These are phyloP conservation scores for Geotrichum aggregatum DNA, from an alignment of 1,139 yeast genomes.

Conservation along the genomic window DNA sequence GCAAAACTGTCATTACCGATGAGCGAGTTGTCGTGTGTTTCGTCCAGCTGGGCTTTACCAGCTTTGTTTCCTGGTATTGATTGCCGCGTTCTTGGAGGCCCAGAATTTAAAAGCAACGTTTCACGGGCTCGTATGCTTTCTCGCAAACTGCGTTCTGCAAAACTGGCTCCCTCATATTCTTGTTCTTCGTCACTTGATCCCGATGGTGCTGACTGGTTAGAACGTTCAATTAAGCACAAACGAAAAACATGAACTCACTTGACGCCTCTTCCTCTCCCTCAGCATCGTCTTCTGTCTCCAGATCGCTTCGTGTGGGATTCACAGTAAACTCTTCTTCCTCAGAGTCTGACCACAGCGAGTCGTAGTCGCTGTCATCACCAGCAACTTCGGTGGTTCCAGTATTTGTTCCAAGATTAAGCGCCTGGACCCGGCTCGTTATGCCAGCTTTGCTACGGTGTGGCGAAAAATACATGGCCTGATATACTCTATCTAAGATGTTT, in stretches of 20 bases:
- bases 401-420: constrained; percentile 5
- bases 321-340: constrained; percentile 29
- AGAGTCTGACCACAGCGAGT: constrained; percentile 27
- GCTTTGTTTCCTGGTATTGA: neutral
- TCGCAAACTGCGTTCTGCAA: constrained; percentile 6
- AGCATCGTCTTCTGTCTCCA: constrained; percentile 8
- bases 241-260: constrained; percentile 1
- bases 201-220: constrained; percentile 6
- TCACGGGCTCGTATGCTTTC: constrained; percentile 14
- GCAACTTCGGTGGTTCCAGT: neutral
- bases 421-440: constrained; percentile 8
- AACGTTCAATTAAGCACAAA: neutral
- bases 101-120: neutral
- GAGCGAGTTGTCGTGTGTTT: no score
- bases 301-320: constrained; percentile 19
- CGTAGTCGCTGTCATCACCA: constrained; percentile 23
- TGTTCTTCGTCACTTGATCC: constrained; percentile 10
- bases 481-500: neutral
- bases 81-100: neutral
- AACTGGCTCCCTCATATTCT: constrained; percentile 6
- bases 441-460: constrained; percentile 15
- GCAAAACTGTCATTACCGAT: neutral
- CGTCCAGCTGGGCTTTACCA: no score
- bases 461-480: constrained; percentile 8
- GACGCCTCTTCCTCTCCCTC: constrained; percentile 2